These are phyloP conservation scores for Fonsecaea erecta DNA, from an alignment of 2,329 filamentous ascomycete genomes.

Conservation along the genomic window DNA sequence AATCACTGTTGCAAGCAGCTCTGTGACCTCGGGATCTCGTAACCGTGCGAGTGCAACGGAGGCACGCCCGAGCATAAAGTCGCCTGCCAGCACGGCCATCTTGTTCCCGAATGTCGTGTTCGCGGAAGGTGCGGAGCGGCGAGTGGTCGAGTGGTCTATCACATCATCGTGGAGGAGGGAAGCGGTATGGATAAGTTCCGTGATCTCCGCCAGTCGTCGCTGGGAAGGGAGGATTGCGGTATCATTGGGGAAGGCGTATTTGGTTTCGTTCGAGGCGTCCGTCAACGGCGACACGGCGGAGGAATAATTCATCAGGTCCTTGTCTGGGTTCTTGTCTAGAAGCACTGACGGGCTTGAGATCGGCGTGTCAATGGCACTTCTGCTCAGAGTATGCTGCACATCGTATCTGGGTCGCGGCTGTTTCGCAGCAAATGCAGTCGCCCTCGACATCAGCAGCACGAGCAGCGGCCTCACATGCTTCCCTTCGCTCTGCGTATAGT, in stretches of 20 bases:
- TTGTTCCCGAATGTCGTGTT: constrained; percentile 98
- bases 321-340: constrained; percentile 78
- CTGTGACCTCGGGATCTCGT: constrained; percentile 90
- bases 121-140: constrained; percentile 82
- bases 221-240: constrained; percentile 84
- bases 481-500: constrained; percentile 95
- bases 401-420: constrained; percentile 53
- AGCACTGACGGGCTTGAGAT: constrained; percentile 68
- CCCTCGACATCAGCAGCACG: constrained; percentile 93
- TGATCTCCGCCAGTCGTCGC: constrained; percentile 90
- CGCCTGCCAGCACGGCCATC: constrained; percentile 97
- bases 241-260: constrained; percentile 51
- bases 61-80: constrained; percentile 89
- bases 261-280: constrained; percentile 50
- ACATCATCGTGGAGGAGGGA: constrained; percentile 98
- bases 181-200: constrained; percentile 95
- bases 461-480: constrained; percentile 96
- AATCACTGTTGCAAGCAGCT: constrained; percentile 93
- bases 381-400: constrained; percentile 39
- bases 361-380: constrained; percentile 59
- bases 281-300: constrained; percentile 57
- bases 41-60: constrained; percentile 91
- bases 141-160: constrained; percentile 86
- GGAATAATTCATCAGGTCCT: constrained; percentile 24
- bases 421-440: constrained; percentile 80